phyloP scores from a whole-genome alignment of 2,329 filamentous ascomycete species.

The Apiospora sp. region DNA sequence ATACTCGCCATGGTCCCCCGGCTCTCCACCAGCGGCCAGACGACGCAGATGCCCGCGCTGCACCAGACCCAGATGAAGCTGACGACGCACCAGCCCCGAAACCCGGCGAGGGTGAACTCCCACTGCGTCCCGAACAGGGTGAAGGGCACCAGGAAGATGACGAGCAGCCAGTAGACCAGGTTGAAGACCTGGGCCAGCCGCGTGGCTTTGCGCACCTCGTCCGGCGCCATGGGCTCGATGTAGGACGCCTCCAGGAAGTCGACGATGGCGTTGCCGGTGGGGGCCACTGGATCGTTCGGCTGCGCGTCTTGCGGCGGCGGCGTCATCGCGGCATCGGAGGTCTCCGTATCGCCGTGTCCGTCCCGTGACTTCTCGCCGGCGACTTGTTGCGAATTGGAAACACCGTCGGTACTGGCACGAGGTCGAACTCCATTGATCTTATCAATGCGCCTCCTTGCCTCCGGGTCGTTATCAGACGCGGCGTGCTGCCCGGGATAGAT shows the following conservation, averaged over 20 bases:
- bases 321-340: no score
- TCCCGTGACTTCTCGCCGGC: background rate
- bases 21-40: constrained; percentile 50
- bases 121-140: constrained; percentile 48
- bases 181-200: constrained; percentile 47
- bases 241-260: constrained; percentile 49
- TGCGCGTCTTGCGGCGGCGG: no score
- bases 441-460: constrained; percentile 36
- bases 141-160: constrained; percentile 49
- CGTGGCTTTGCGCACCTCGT: constrained; percentile 44
- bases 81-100: constrained; percentile 49
- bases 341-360: background rate
- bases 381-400: background rate
- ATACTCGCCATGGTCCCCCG: constrained; percentile 41
- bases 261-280: constrained; percentile 50
- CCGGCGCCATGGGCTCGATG: constrained; percentile 51
- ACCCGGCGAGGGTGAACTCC: constrained; percentile 45
- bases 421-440: constrained; percentile 41
- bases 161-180: constrained; percentile 44
- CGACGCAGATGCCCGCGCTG: constrained; percentile 46
- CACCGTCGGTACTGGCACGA: constrained; percentile 27
- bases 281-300: no score
- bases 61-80: constrained; percentile 51
- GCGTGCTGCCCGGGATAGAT: constrained; percentile 43
- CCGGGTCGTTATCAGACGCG: constrained; percentile 31